A percentile compares a stretch with the other conserved stretches of the same genome.
These are phyloP conservation scores for Stagonosporopsis cucurbitacearum DNA, from an alignment of 2,329 filamentous ascomycete genomes.

Conservation along the genomic window DNA sequence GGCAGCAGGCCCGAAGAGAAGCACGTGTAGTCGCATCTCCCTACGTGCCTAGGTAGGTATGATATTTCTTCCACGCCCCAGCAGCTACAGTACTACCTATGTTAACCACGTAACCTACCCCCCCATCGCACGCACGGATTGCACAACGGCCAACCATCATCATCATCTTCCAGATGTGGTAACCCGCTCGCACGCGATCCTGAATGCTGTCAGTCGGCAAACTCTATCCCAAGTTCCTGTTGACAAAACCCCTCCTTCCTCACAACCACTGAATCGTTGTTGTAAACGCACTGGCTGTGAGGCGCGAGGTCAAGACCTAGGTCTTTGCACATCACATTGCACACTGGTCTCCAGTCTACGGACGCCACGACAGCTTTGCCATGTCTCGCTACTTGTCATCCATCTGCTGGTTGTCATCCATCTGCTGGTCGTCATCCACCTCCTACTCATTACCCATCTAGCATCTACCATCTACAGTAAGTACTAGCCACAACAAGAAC, in stretches of 20 bases:
- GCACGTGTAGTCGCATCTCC: conserved; percentile 1
- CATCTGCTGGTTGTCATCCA: too few relatives aligned
- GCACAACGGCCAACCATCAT: too few relatives aligned
- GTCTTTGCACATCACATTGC: too few relatives aligned
- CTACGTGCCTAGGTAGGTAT: too few relatives aligned
- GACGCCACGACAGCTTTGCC: not conserved
- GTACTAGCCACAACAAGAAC: not conserved
- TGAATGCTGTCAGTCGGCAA: not conserved
- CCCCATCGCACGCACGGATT: too few relatives aligned
- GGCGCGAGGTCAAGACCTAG: too few relatives aligned
- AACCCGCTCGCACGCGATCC: conserved; percentile 1
- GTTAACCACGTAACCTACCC: too few relatives aligned
- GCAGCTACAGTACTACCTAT: conserved; percentile 7
- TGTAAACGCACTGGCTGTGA: conserved; percentile 2
- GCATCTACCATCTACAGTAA: too few relatives aligned
- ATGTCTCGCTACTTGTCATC: not conserved
- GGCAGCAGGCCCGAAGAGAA: not conserved
- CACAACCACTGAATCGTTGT: not conserved
- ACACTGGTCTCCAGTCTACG: too few relatives aligned
- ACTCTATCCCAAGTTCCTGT: not conserved
- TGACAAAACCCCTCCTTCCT: too few relatives aligned
- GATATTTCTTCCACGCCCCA: not conserved
- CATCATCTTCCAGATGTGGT: conserved; percentile 1
- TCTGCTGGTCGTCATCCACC: too few relatives aligned
- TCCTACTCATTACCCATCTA: too few relatives aligned